phyloP scores from a whole-genome alignment of 2,329 filamentous ascomycete species.

The Penicillium occitanis region DNA sequence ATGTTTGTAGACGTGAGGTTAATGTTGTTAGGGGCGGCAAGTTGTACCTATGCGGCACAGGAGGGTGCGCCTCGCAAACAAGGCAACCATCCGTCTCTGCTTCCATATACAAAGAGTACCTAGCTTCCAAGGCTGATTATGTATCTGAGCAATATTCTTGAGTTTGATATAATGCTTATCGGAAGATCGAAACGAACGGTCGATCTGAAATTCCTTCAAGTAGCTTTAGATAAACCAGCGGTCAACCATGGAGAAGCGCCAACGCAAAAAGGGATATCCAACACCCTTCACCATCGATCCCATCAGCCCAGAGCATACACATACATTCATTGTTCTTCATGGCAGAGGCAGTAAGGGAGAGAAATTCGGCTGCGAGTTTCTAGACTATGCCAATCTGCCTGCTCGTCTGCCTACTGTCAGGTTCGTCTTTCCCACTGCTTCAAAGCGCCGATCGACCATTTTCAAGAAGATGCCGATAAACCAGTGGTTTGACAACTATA shows the following conservation, averaged over 20 bases:
- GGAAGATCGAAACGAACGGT: neutral
- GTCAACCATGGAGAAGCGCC: neutral
- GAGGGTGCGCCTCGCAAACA: neutral
- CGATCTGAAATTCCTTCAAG: neutral
- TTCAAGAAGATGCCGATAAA: neutral
- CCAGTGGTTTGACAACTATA: neutral
- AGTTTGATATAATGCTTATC: neutral
- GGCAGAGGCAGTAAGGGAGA: constrained; percentile 40
- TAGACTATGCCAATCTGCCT: constrained; percentile 27
- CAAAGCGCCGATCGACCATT: neutral
- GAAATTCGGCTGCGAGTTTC: constrained; percentile 37
- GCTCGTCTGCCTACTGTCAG: neutral
- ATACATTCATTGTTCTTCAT: constrained; percentile 46
- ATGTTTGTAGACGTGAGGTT: neutral
- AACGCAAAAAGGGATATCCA: constrained; percentile 22
- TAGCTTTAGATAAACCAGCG: neutral
- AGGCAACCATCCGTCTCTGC: neutral
- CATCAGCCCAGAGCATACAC: constrained; percentile 29
- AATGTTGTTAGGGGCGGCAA: neutral
- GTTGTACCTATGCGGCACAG: neutral
- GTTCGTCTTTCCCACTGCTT: neutral
- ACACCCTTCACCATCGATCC: constrained; percentile 25
- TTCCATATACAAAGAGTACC: neutral
- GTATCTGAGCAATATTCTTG: neutral
- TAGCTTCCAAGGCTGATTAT: neutral